Conservation (phyloP, 2,329 filamentous ascomycete species). For the Ophiostoma perfectum region DNA sequence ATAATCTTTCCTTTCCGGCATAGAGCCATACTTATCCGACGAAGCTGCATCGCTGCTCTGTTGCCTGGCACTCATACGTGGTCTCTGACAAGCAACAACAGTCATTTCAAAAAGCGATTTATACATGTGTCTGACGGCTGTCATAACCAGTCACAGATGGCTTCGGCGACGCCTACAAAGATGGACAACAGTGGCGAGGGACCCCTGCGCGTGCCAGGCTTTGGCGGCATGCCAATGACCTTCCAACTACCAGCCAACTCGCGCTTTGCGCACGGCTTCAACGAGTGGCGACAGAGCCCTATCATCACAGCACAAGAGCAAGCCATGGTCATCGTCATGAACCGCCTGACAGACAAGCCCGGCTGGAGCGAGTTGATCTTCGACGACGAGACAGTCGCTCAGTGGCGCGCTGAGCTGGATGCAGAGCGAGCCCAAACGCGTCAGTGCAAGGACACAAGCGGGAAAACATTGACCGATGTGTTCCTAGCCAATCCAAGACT, state of each 20-base stretch:
- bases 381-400: background rate
- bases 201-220: background rate
- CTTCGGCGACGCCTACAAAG: background rate
- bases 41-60: too few relatives aligned
- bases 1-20: too few relatives aligned
- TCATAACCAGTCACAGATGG: background rate
- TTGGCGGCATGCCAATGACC: background rate
- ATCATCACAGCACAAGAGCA: background rate
- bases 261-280: background rate
- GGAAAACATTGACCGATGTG: background rate
- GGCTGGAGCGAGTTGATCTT: background rate
- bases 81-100: too few relatives aligned
- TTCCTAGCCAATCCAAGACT: background rate
- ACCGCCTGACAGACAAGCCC: conserved; percentile 8
- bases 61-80: too few relatives aligned
- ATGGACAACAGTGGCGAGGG: background rate
- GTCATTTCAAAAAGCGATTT: too few relatives aligned
- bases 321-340: background rate
- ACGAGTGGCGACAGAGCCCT: background rate
- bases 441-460: background rate
- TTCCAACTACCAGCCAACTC: background rate
- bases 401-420: background rate
- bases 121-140: too few relatives aligned
- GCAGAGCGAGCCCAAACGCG: background rate
- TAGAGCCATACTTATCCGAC: too few relatives aligned